Conservation (phyloP, 169 alveolate genomes). For the Amoebophrya sp. region DNA sequence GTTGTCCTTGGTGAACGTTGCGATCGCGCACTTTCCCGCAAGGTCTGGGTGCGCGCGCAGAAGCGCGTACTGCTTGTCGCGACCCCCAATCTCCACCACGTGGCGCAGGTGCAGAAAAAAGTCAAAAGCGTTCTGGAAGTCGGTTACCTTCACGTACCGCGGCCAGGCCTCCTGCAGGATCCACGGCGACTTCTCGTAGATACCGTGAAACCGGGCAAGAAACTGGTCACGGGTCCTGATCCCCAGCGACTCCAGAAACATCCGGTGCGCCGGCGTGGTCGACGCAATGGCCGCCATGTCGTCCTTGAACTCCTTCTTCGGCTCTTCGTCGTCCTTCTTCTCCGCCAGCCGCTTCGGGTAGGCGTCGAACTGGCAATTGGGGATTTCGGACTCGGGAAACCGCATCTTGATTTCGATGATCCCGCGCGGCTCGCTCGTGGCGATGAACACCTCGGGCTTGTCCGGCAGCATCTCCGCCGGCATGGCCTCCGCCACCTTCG, state of each 20-base stretch:
- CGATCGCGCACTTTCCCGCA: neutral
- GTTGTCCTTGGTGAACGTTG: neutral
- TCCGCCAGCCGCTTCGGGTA: neutral
- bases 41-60: neutral
- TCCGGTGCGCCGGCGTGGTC: neutral
- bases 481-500: neutral
- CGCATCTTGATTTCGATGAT: neutral
- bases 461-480: neutral
- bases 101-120: neutral
- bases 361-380: neutral
- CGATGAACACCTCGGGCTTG: neutral
- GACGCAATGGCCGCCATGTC: neutral
- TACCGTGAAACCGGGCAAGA: neutral
- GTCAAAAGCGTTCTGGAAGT: neutral
- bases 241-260: neutral
- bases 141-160: neutral
- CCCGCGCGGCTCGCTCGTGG: neutral
- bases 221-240: neutral
- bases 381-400: neutral
- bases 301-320: neutral
- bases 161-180: neutral
- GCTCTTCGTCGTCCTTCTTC: neutral
- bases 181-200: neutral
- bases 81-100: neutral
- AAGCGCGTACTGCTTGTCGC: neutral